Conservation (phyloP, 2,329 filamentous ascomycete genomes). For the Colletotrichum camelliae region DNA sequence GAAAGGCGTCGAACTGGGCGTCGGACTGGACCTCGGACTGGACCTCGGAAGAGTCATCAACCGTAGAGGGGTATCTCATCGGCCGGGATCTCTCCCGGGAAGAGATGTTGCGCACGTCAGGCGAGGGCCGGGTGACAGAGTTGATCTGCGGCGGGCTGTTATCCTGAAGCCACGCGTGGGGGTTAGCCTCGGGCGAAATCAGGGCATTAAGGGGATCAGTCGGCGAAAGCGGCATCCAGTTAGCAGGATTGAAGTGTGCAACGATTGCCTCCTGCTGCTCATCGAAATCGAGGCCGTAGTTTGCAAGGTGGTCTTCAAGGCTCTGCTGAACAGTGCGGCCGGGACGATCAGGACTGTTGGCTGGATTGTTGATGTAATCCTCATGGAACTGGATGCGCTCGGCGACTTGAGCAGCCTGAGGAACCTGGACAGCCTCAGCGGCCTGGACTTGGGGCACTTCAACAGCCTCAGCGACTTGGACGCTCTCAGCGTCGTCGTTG, state of each 20-base stretch:
- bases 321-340: neutral
- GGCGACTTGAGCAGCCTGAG: neutral
- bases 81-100: neutral
- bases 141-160: neutral
- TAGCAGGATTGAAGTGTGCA: neutral
- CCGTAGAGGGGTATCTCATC: neutral
- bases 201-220: neutral
- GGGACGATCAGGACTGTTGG: neutral
- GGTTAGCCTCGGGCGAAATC: neutral
- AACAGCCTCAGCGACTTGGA: neutral
- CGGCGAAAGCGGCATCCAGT: neutral
- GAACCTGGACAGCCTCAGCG: rapidly evolving
- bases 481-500: neutral
- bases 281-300: neutral
- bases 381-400: neutral
- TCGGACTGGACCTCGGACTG: neutral
- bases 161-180: neutral
- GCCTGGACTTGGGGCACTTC: neutral
- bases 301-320: neutral
- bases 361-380: neutral
- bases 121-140: neutral
- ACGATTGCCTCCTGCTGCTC: neutral
- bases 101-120: neutral
- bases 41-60: neutral
- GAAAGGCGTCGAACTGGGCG: neutral